Evolutionary conservation across 1,139 yeast species (phyloP).

Genomic region (Kodamaea fungicola): DNA sequence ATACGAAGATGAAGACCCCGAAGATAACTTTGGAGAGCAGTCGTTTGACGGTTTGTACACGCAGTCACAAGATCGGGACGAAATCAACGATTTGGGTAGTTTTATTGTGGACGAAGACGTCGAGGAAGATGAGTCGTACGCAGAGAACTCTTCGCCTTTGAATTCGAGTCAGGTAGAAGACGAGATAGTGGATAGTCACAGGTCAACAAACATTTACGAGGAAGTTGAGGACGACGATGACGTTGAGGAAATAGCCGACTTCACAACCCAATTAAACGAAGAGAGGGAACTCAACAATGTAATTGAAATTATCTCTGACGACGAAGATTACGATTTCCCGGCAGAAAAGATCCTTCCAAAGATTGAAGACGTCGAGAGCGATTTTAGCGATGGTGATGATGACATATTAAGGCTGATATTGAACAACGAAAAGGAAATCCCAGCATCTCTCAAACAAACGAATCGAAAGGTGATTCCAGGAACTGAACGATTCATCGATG

Average conservation of each 20-base stretch:
- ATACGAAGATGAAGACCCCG: constrained; percentile 16
- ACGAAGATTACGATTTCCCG: constrained; percentile 22
- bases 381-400: constrained; percentile 35
- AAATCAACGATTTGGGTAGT: constrained; percentile 26
- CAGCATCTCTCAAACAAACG: constrained; percentile 4
- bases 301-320: constrained; percentile 32
- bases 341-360: constrained; percentile 2
- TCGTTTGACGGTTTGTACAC: constrained; percentile 39
- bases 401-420: constrained; percentile 28
- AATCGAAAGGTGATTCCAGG: constrained; percentile 22
- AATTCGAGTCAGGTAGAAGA: constrained; percentile 9
- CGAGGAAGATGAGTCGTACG: constrained; percentile 12
- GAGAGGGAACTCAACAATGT: constrained; percentile 37
- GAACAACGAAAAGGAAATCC: constrained; percentile 13
- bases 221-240: constrained; percentile 22
- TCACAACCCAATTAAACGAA: constrained; percentile 41
- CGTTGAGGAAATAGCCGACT: constrained; percentile 28
- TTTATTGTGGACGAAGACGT: constrained; percentile 30
- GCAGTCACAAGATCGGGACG: constrained; percentile 34
- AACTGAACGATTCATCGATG: constrained; percentile 41
- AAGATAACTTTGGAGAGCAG: constrained; percentile 41
- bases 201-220: constrained; percentile 6
- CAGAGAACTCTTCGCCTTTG: constrained; percentile 1
- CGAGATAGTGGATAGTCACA: not conserved
- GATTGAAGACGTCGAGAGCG: constrained; percentile 18